phyloP scores from a whole-genome alignment of 176 grass and related monocot species.

The Paspalum notatum region DNA sequence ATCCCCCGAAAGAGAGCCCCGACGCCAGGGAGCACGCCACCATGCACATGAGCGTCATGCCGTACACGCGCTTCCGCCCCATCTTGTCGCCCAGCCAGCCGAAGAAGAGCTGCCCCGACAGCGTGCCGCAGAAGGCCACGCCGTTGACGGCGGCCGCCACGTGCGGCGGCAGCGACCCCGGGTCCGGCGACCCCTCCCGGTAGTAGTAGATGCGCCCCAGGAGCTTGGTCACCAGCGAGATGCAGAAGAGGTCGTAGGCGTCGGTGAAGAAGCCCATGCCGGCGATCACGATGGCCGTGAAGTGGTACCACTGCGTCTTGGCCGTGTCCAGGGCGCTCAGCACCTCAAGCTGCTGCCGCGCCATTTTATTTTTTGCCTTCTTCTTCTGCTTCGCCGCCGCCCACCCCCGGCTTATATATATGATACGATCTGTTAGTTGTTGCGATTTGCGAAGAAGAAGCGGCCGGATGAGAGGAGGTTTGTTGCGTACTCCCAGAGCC shows the following conservation, averaged over 20 bases:
- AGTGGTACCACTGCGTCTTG: constrained; percentile 66
- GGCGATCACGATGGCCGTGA: constrained; percentile 65
- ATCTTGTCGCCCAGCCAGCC: constrained; percentile 53
- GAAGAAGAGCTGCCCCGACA: constrained; percentile 45
- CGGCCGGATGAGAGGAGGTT: no score
- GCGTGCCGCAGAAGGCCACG: constrained; percentile 67
- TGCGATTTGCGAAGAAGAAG: no score
- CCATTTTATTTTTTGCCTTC: no score
- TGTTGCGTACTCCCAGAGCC: no score
- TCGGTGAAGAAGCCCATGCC: constrained; percentile 80
- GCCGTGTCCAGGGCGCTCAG: constrained; percentile 41
- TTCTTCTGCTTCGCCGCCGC: no score
- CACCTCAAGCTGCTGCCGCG: no score
- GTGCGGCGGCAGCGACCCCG: no score
- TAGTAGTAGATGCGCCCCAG: no score
- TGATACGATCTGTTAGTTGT: no score
- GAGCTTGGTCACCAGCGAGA: neutral
- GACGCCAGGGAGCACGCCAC: neutral
- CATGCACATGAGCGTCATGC: constrained; percentile 51
- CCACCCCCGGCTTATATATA: no score
- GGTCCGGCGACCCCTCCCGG: no score
- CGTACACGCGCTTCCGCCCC: constrained; percentile 43
- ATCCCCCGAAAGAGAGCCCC: neutral
- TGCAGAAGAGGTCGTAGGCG: constrained; percentile 73
- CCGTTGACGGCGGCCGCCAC: constrained; percentile 53